Percentiles rank a stretch among this genome's conserved stretches.
These are phyloP conservation scores for Globisporangium splendens DNA, from an alignment of 352 stramenopile genomes.

Conservation along the genomic window DNA sequence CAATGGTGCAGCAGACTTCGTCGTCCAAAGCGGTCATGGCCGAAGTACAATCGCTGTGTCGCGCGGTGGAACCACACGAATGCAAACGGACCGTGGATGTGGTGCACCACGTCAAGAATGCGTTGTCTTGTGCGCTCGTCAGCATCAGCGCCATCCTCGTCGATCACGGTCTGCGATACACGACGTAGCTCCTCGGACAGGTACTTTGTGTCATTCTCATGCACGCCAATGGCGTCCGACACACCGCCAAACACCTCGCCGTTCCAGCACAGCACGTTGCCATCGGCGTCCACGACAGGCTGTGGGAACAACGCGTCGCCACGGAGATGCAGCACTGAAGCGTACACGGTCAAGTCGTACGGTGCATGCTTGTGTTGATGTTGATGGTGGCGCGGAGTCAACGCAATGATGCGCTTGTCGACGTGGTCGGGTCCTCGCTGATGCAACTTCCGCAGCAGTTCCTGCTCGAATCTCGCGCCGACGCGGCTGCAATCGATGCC, in stretches of 20 bases:
- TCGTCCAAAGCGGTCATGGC: slow-evolving; percentile 87
- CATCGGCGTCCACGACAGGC: slow-evolving; percentile 60
- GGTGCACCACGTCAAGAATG: slow-evolving; percentile 33
- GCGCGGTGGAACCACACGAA: slow-evolving; percentile 71
- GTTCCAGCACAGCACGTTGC: slow-evolving; percentile 91
- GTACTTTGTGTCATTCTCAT: slow-evolving; percentile 42
- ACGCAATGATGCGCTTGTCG: slow-evolving; percentile 1
- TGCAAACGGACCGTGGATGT: slow-evolving; percentile 79
- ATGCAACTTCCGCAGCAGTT: slow-evolving; percentile 15
- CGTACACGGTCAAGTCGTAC: slow-evolving; percentile 48
- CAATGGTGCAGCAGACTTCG: slow-evolving; percentile 83
- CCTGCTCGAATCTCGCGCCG: slow-evolving; percentile 3
- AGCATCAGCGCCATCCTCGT: background rate
- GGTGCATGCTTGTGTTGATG: too few relatives aligned
- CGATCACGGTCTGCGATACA: background rate
- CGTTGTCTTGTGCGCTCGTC: background rate
- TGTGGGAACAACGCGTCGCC: slow-evolving; percentile 67
- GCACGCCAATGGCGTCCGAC: slow-evolving; percentile 8
- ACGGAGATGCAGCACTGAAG: slow-evolving; percentile 90
- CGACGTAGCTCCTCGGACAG: slow-evolving; percentile 41
- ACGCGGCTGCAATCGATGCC: too few relatives aligned
- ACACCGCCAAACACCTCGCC: slow-evolving; percentile 85
- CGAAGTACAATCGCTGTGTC: slow-evolving; percentile 83
- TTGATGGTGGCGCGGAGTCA: slow-evolving; percentile 2
- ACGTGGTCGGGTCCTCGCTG: slow-evolving; percentile 32